Percentiles rank a stretch among this genome's conserved stretches.
These are phyloP conservation scores for Lathyrus aphaca DNA, from an alignment of 306 rosid species.

Conservation along the genomic window DNA sequence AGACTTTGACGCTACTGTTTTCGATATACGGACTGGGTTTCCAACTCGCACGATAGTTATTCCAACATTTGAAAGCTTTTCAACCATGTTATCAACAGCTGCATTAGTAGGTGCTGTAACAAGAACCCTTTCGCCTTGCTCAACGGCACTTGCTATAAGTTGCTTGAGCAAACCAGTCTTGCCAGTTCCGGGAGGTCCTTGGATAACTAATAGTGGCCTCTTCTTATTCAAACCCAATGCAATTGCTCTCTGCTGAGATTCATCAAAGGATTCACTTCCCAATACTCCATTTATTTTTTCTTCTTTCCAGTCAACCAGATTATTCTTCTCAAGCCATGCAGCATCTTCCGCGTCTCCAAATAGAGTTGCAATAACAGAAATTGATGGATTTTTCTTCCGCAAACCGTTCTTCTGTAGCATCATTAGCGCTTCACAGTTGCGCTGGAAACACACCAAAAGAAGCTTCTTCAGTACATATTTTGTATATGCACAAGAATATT, in stretches of 20 bases:
- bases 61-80: slow-evolving; percentile 63
- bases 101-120: slow-evolving; percentile 90
- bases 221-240: slow-evolving; percentile 72
- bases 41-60: slow-evolving; percentile 78
- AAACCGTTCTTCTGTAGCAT: slow-evolving; percentile 82
- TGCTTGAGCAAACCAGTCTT: slow-evolving; percentile 81
- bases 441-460: slow-evolving; percentile 51
- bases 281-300: slow-evolving; percentile 42
- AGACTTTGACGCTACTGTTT: slow-evolving; percentile 69
- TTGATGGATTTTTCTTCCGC: slow-evolving; percentile 71
- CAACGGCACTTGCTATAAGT: slow-evolving; percentile 62
- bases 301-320: slow-evolving; percentile 60
- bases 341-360: slow-evolving; percentile 77
- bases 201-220: slow-evolving; percentile 73
- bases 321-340: slow-evolving; percentile 63
- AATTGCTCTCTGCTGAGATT: slow-evolving; percentile 63
- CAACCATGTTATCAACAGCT: slow-evolving; percentile 85
- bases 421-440: slow-evolving; percentile 90
- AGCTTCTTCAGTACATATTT: slow-evolving; percentile 20
- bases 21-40: slow-evolving; percentile 80
- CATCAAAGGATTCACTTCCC: slow-evolving; percentile 51
- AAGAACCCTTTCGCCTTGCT: slow-evolving; percentile 81
- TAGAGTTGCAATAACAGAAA: slow-evolving; percentile 68
- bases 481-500: background rate
- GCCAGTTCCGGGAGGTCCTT: slow-evolving; percentile 93